Evolutionary conservation across 108 stramenopile genomes (phyloP).

Genomic region (Pseudonitzschia pungens): DNA sequence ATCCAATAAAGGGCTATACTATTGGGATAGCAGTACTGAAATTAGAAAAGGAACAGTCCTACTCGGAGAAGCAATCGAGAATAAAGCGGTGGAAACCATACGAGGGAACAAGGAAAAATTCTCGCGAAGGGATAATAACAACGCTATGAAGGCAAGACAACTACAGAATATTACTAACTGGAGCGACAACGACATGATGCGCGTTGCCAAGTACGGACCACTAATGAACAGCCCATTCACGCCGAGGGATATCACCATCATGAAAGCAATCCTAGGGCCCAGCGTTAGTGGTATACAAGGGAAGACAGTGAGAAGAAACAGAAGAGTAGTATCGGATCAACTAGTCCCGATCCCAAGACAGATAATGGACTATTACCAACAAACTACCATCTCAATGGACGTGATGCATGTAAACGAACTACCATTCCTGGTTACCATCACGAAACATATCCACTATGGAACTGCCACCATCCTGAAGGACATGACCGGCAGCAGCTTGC

Average conservation of each 20-base stretch:
- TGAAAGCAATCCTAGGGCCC: not conserved
- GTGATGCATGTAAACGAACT: not conserved
- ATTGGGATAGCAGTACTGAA: too few species aligned
- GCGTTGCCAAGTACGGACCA: not conserved
- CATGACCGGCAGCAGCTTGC: not conserved
- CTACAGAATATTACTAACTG: too few species aligned
- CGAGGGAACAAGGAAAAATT: too few species aligned
- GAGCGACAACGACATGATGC: not conserved
- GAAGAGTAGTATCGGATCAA: not conserved
- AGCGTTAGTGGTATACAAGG: not conserved
- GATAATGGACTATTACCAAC: not conserved
- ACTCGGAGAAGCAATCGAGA: not conserved
- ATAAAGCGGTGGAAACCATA: not conserved
- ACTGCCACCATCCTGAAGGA: not conserved
- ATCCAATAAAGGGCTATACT: too few species aligned
- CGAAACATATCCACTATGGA: not conserved
- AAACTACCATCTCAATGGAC: not conserved
- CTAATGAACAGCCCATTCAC: not conserved
- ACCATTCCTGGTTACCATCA: not conserved
- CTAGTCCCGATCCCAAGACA: not conserved
- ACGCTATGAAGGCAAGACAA: too few species aligned
- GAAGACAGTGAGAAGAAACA: not conserved
- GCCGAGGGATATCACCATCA: not conserved
- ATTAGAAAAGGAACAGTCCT: too few species aligned
- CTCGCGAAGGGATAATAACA: too few species aligned